Evolutionary conservation across 108 stramenopile genomes (phyloP), one percentile per base, ranked within the genome.

Genomic region (Pelagomonas calceolata): DNA sequence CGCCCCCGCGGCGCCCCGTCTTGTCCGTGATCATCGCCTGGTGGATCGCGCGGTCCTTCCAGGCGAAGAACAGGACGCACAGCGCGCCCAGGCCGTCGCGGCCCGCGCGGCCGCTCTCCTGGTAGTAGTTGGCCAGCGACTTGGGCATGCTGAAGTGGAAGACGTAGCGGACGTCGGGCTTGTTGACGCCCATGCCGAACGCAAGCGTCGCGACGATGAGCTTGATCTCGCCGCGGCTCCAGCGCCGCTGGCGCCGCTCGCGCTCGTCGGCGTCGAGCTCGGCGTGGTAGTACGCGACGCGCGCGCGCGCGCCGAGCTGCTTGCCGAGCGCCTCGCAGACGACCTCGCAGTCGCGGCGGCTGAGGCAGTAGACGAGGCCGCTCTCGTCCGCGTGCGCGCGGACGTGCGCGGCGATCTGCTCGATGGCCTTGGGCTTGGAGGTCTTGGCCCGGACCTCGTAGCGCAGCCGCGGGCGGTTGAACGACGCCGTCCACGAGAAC

Each of bases 71-170:
- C 15, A 99, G 81, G 60, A 95, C 85, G 79, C 98, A 97, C 70
- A 95, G 93, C 0, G 95, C 94, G 34, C 83, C 75, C 65, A 85
- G 82, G 30, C 95, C 95, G 77, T 86, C 98, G 31, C 98, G 79
- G 17, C 98, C 98, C 0, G 95, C 96, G 44, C 98, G 85, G 18
- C 98, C 98, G 37, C 88, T 89, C 78, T 97, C 95, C 83, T 95
- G 46, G 65, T 44, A 71, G 51, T 73, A 83, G 79, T 98, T 95
- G 29, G 97, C 97, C 31, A 99, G 89, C 12, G 90, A 88, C 82
- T 99, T 99, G 66, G 97, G 97, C 91, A 98, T 93, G 36, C 90
- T 88, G 82, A 87, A 92, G 75, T 99, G 98, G 67, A 98, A 92
- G 31, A 99, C 98, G 75, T 94, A 99, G 4, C 97, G 84, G 32